Evolutionary conservation across 345 rosid species (phyloP).

Genomic region (Anastatica hierochuntica): DNA sequence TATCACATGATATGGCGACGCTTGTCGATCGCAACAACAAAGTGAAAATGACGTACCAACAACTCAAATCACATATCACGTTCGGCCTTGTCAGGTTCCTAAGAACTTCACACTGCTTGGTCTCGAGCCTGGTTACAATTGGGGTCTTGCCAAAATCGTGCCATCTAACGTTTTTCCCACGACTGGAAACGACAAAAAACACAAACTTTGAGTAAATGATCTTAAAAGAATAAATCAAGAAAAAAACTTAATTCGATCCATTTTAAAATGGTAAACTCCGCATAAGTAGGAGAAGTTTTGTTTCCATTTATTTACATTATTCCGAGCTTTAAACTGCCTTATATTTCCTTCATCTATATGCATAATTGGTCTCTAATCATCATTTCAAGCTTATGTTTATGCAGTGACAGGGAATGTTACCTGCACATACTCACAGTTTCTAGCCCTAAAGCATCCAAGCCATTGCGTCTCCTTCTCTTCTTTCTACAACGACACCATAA

Average conservation of each 20-base stretch:
- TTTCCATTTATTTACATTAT: no score
- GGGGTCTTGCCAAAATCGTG: slow-evolving; percentile 71
- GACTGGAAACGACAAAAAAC: slow-evolving; percentile 52
- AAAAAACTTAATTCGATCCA: no score
- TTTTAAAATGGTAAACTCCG: no score
- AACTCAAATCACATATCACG: no score
- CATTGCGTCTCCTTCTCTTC: slow-evolving; percentile 87
- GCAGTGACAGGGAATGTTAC: slow-evolving; percentile 94
- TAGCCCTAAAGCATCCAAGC: slow-evolving; percentile 61
- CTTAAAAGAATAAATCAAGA: not conserved
- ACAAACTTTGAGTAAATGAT: slow-evolving; percentile 68
- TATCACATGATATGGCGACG: no score
- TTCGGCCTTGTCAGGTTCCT: no score
- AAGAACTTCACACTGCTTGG: slow-evolving; percentile 79
- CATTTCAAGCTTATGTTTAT: no score
- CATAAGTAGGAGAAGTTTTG: no score
- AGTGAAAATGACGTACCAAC: no score
- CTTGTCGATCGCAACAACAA: no score
- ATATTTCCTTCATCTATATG: no score
- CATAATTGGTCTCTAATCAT: not conserved
- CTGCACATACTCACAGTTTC: slow-evolving; percentile 83
- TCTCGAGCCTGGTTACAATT: slow-evolving; percentile 81
- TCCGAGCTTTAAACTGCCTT: no score
- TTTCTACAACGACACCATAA: slow-evolving; percentile 77
- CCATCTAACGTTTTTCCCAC: slow-evolving; percentile 55